These are phyloP conservation scores for Chytridium lagenaria DNA, from an alignment of 371 early-diverging fungal species.

Conservation along the genomic window DNA sequence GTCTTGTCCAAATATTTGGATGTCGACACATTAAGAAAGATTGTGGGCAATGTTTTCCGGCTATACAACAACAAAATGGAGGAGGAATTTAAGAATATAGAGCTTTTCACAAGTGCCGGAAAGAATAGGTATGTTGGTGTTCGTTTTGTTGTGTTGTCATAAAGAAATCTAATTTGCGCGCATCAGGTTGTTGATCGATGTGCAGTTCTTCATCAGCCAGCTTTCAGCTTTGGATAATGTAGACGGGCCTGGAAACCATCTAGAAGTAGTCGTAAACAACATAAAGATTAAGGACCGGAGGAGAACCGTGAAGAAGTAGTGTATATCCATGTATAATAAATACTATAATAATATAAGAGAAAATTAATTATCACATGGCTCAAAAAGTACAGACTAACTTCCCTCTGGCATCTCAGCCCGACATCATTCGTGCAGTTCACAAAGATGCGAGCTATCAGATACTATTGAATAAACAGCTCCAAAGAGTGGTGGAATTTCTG, in stretches of 20 bases:
- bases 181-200: conserved; percentile 77
- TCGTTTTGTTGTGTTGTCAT: no score
- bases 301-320: conserved; percentile 1
- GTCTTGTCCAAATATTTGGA: conserved; percentile 83
- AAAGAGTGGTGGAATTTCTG: conserved; percentile 67
- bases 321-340: neutral
- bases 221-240: conserved; percentile 72
- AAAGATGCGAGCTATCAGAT: conserved; percentile 83
- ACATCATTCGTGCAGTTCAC: conserved; percentile 86
- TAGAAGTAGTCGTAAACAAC: conserved; percentile 80
- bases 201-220: conserved; percentile 68
- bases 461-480: conserved; percentile 67
- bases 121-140: conserved; percentile 65
- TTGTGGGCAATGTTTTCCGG: conserved; percentile 68
- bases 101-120: conserved; percentile 73
- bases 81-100: conserved; percentile 69
- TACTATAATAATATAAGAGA: neutral
- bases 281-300: conserved; percentile 61
- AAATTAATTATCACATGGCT: neutral
- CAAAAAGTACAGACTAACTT: no score
- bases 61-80: conserved; percentile 76
- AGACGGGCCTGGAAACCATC: conserved; percentile 73
- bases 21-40: conserved; percentile 56
- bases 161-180: no score
- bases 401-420: conserved; percentile 80